Evolutionary conservation across 441 rosid species (phyloP).

Genomic region (Mallotus repandus): DNA sequence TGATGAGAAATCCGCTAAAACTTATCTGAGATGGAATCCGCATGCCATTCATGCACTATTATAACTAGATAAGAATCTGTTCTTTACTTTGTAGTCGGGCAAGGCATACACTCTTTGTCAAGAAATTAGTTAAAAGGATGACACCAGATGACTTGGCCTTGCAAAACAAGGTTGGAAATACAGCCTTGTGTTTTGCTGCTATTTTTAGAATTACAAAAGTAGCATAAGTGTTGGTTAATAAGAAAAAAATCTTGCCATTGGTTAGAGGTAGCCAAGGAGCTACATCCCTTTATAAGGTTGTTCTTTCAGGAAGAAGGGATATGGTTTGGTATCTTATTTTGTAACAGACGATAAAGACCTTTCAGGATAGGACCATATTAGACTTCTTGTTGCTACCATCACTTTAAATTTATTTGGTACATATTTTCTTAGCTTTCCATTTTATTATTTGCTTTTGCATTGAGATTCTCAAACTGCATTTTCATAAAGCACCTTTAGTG

Average conservation of each 20-base stretch:
- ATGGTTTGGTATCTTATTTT: slow-evolving; percentile 45
- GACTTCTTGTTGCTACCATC: slow-evolving; percentile 38
- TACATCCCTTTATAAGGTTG: slow-evolving; percentile 42
- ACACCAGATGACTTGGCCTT: slow-evolving; percentile 29
- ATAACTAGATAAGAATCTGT: slow-evolving; percentile 33
- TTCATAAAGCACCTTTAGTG: too few species aligned
- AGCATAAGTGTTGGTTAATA: slow-evolving; percentile 35
- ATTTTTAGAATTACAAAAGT: slow-evolving; percentile 37
- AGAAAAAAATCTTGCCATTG: slow-evolving; percentile 30
- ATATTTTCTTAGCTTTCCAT: background rate
- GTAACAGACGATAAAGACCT: slow-evolving; percentile 32
- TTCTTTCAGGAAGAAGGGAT: slow-evolving; percentile 37
- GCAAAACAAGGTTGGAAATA: slow-evolving; percentile 35
- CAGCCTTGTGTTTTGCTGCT: slow-evolving; percentile 46
- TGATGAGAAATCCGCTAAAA: slow-evolving; percentile 36
- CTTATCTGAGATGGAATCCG: slow-evolving; percentile 26
- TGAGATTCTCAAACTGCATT: background rate
- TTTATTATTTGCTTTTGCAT: background rate
- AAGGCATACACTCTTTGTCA: slow-evolving; percentile 35
- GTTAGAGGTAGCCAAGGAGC: slow-evolving; percentile 34
- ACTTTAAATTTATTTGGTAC: slow-evolving; percentile 35
- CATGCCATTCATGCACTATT: slow-evolving; percentile 33
- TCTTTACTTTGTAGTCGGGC: slow-evolving; percentile 47
- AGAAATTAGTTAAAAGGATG: slow-evolving; percentile 36
- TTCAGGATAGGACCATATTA: slow-evolving; percentile 32